A percentile compares a stretch with the other conserved stretches of the same genome.
Evolutionary conservation across 768 basidiomycete species (phyloP).

Genomic region (Phlegmacium glaucopus): DNA sequence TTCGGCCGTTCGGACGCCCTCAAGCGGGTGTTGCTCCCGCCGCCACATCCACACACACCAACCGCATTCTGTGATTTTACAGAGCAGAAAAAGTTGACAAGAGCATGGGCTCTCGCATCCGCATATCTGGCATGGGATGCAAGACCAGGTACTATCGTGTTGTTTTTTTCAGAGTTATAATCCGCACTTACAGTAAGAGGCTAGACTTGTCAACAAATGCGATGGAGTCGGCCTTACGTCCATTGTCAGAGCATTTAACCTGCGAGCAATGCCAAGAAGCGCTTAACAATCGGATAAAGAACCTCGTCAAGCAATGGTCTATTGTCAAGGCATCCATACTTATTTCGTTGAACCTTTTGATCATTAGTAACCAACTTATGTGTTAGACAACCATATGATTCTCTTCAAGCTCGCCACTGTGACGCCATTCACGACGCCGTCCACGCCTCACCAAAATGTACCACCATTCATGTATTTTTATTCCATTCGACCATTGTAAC

Average conservation of each 20-base stretch:
- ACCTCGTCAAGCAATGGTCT: constrained; percentile 73
- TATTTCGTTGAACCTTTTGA: constrained; percentile 2
- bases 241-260: constrained; percentile 62
- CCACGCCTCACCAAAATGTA: background rate
- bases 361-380: background rate
- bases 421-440: background rate
- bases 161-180: background rate
- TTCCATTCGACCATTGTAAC: background rate
- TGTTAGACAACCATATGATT: constrained; percentile 54
- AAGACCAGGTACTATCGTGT: constrained; percentile 54
- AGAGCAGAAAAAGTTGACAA: constrained; percentile 74
- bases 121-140: constrained; percentile 86
- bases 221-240: constrained; percentile 70
- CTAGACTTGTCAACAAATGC: constrained; percentile 69
- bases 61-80: constrained; percentile 63
- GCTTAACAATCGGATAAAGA: constrained; percentile 64
- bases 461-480: background rate
- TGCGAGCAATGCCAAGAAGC: constrained; percentile 67
- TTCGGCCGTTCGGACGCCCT: constrained; percentile 80
- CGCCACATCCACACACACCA: constrained; percentile 75
- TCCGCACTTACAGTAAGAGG: constrained; percentile 8
- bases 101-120: constrained; percentile 80
- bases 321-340: constrained; percentile 58
- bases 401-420: background rate
- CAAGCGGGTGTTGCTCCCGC: constrained; percentile 72